phyloP scores from a whole-genome alignment of 2,329 filamentous ascomycete species.

The Hymenoscyphus fructigenus region DNA sequence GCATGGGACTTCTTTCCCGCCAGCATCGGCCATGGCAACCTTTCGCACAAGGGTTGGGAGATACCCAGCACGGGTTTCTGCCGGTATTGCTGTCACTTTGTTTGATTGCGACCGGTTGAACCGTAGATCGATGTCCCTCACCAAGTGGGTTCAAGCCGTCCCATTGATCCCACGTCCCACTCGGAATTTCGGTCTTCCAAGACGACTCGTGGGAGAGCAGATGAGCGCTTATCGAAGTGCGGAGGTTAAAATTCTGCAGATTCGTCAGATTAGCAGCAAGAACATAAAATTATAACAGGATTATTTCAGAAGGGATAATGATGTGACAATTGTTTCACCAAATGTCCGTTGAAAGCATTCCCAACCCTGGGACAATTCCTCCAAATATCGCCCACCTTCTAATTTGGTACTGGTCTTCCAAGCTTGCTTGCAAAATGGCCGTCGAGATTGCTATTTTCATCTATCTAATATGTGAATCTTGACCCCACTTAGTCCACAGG shows the following conservation, averaged over 20 bases:
- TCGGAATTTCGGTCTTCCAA: background rate
- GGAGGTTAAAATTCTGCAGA: background rate
- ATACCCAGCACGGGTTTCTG: background rate
- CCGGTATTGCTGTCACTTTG: slow-evolving; percentile 1
- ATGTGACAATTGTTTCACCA: background rate
- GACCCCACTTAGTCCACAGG: background rate
- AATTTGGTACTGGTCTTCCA: background rate
- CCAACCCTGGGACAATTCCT: background rate
- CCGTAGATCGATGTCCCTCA: background rate
- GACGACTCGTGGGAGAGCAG: background rate
- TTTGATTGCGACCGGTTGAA: slow-evolving; percentile 3
- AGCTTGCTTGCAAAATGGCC: background rate
- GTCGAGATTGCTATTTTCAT: background rate
- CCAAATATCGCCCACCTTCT: background rate
- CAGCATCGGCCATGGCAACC: background rate
- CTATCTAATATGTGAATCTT: background rate
- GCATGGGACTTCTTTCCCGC: background rate
- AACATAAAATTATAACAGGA: background rate
- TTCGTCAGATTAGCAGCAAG: background rate
- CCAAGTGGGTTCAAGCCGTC: slow-evolving; percentile 16
- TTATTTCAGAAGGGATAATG: background rate
- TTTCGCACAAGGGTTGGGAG: too few species aligned
- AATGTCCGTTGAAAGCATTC: too few species aligned
- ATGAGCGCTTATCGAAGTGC: background rate
- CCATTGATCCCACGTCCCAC: slow-evolving; percentile 1